Base-by-base conservation (phyloP, 768 basidiomycete species). In the Rhizopogon vulgaris region DNA sequence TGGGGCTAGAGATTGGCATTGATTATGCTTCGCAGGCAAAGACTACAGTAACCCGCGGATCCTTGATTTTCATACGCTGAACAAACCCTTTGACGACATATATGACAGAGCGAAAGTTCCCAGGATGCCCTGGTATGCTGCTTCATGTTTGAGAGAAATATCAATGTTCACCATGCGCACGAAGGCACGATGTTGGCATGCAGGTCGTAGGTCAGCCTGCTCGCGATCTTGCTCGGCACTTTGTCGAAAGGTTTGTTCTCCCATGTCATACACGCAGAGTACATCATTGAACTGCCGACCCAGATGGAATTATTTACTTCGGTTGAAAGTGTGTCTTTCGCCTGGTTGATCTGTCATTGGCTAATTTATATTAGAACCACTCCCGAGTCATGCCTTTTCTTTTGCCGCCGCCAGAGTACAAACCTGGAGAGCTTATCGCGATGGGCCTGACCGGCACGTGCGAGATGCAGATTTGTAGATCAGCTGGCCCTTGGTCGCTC, bases 181-280 rank as follows among this genome's bases (percentile, higher is more conserved):
- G 10, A 57, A 94, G 94, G 94, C 96, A 99, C 65, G 96, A 99
- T 65, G 91, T 98, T 37, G 91, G 84, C 0, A 77, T 97, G 75
- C 96, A 99, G 67, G 84, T 98, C 38, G 88, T 97, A 25, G 96
- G 96, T 3, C 94, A 95, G 64, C 96, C 96, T 43, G 93, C 94
- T 17, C 79, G 95, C 22, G 96, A 99, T 69, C 70, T 98, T 10
- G 89, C 88, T 53, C 82, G 96, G 42, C 96, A 99, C 71, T 99
- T 99, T 59, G 82, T 92, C 14, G 88, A 97, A 67, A 79, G 94
- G 88, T 90, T 56, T 58, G 72, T 56, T n/a, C 24, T 36, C 12
- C 30, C 11, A 22, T 2, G 32, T 14, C 11, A 60, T 51, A 52
- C 49, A 49, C 11, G 41, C 32, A 4, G 25, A 15, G 36, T 25